Percentiles rank a stretch among this genome's conserved stretches.
Conservation (phyloP, 768 basidiomycete species). For the Baorangia bicolor region DNA sequence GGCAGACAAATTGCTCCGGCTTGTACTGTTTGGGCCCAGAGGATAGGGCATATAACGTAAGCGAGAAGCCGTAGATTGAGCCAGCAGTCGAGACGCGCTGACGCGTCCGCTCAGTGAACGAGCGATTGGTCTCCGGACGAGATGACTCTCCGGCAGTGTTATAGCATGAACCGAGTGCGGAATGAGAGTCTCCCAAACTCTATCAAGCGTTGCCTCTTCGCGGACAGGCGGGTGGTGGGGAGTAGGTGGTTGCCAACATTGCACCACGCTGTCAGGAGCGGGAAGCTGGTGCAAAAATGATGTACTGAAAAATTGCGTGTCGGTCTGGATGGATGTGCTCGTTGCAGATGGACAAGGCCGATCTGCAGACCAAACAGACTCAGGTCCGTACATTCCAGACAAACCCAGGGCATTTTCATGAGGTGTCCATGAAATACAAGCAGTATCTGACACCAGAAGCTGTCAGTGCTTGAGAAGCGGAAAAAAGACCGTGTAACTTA, state of each 20-base stretch:
- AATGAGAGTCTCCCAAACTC: background rate
- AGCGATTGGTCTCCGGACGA: background rate
- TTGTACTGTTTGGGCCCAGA: background rate
- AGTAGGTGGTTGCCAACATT: background rate
- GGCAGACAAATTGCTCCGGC: background rate
- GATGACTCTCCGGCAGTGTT: background rate
- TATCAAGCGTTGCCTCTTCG: background rate
- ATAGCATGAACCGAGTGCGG: background rate
- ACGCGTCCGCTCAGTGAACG: background rate
- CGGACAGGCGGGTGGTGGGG: background rate
- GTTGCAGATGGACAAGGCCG: background rate
- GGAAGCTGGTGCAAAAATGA: background rate
- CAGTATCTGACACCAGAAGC: background rate
- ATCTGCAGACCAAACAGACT: background rate
- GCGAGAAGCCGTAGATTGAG: background rate
- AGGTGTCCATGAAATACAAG: background rate
- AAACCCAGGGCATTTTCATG: conserved; percentile 1
- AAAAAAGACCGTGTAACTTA: background rate
- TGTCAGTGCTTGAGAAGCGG: background rate
- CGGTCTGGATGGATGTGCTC: background rate
- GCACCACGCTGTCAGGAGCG: background rate
- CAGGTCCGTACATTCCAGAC: background rate
- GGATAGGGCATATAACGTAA: conserved; percentile 9
- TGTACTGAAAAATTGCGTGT: background rate
- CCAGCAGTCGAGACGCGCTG: background rate